These are phyloP conservation scores for Fusarium tanahbumbuense DNA, from an alignment of 2,329 filamentous ascomycete species.

Conservation along the genomic window DNA sequence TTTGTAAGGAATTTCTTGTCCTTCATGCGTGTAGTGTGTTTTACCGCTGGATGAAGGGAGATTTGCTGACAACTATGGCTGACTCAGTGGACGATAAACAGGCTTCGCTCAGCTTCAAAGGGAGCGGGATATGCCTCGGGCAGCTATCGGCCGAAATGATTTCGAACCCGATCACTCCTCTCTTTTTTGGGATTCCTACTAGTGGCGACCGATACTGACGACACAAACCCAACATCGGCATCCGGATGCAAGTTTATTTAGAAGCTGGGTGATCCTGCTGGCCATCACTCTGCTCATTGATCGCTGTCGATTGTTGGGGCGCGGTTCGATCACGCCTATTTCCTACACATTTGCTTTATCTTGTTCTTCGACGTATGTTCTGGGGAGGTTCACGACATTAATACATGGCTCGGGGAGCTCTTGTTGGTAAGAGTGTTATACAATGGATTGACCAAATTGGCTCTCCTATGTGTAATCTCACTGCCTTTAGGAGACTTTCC, in stretches of 20 bases:
- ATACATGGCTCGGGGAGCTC: conserved; percentile 55
- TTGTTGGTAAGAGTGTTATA: conserved; percentile 35
- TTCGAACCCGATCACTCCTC: conserved; percentile 34
- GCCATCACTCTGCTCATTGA: conserved; percentile 40
- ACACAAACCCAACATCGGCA: conserved; percentile 46
- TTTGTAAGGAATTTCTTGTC: conserved; percentile 86
- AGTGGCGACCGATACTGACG: conserved; percentile 44
- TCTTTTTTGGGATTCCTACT: conserved; percentile 30
- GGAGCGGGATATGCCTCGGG: conserved; percentile 64
- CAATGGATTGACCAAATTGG: conserved; percentile 16
- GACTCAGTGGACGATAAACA: conserved; percentile 87
- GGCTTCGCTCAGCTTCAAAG: conserved; percentile 86
- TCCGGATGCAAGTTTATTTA: conserved; percentile 40
- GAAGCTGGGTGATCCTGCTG: conserved; percentile 35
- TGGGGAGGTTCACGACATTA: conserved; percentile 50
- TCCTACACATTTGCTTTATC: conserved; percentile 55
- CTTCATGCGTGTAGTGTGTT: conserved; percentile 82
- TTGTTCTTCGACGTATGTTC: conserved; percentile 57
- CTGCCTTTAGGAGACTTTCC: conserved; percentile 41
- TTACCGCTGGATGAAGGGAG: conserved; percentile 80
- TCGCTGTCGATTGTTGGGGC: conserved; percentile 45
- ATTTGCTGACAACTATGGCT: conserved; percentile 78
- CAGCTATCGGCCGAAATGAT: conserved; percentile 53
- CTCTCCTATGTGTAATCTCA: conserved; percentile 18
- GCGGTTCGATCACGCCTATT: conserved; percentile 45